Conservation (phyloP, 768 basidiomycete species). For the Astraeus odoratus region DNA sequence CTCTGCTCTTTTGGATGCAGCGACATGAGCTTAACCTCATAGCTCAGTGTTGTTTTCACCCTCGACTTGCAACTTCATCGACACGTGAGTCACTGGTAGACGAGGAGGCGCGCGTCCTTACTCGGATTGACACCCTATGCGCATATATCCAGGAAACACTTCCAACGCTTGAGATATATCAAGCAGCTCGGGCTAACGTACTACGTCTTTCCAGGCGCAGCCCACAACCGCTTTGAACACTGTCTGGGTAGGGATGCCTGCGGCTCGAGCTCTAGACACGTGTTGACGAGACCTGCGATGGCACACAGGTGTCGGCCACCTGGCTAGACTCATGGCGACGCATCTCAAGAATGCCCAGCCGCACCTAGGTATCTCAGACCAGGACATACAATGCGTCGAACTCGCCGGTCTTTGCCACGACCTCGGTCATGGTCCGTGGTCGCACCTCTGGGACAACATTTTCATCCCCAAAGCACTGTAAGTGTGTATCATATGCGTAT, state of each 20-base stretch:
- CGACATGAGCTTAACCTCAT: neutral
- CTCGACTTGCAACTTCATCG: conserved; percentile 47
- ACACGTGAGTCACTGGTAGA: conserved; percentile 68
- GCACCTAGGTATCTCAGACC: conserved; percentile 54
- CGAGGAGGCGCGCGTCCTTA: neutral
- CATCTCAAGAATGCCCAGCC: conserved; percentile 54
- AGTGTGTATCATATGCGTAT: conserved; percentile 18
- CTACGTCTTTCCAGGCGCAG: conserved; percentile 70
- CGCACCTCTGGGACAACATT: conserved; percentile 72
- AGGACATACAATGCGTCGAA: conserved; percentile 72
- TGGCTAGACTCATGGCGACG: conserved; percentile 57
- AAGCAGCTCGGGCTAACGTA: conserved; percentile 78
- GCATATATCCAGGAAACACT: conserved; percentile 45
- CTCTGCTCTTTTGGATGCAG: neutral
- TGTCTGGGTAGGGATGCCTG: conserved; percentile 50
- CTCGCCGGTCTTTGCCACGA: conserved; percentile 82
- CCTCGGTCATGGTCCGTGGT: conserved; percentile 82
- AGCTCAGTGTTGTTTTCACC: conserved; percentile 24
- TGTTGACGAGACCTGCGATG: conserved; percentile 1
- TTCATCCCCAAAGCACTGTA: conserved; percentile 68
- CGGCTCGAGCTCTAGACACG: neutral
- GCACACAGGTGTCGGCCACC: conserved; percentile 60
- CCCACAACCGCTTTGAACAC: conserved; percentile 82
- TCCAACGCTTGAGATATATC: conserved; percentile 69
- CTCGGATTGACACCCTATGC: neutral